Evolutionary conservation across 2,329 filamentous ascomycete genomes (phyloP).

Genomic region (Allantophomopsis cytisporea): DNA sequence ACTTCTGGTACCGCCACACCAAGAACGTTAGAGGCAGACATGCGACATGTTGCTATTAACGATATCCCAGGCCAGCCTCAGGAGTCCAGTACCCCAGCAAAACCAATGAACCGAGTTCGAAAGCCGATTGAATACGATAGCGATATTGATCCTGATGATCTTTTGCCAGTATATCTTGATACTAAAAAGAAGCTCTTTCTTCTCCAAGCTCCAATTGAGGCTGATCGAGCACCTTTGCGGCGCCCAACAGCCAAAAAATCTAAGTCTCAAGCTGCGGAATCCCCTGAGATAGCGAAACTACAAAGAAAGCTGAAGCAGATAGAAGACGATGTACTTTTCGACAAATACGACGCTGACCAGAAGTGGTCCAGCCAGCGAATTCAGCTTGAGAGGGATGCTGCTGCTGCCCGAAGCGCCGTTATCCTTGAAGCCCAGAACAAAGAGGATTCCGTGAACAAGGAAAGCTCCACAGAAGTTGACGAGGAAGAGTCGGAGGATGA

Average conservation of each 20-base stretch:
- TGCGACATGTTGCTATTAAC: slow-evolving; percentile 10
- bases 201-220: slow-evolving; percentile 35
- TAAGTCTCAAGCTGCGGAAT: slow-evolving; percentile 4
- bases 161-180: slow-evolving; percentile 65
- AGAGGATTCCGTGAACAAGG: slow-evolving; percentile 11
- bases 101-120: background rate
- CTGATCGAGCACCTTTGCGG: slow-evolving; percentile 4
- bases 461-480: slow-evolving; percentile 7
- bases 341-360: slow-evolving; percentile 48
- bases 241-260: slow-evolving; percentile 5
- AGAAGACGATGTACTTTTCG: slow-evolving; percentile 66
- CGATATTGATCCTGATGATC: slow-evolving; percentile 61
- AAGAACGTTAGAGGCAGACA: slow-evolving; percentile 13
- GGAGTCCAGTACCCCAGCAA: too few relatives aligned
- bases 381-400: slow-evolving; percentile 46
- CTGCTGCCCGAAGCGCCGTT: slow-evolving; percentile 28
- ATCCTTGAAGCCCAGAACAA: slow-evolving; percentile 13
- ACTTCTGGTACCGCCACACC: slow-evolving; percentile 18
- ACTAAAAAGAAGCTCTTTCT: slow-evolving; percentile 57
- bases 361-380: slow-evolving; percentile 49
- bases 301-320: slow-evolving; percentile 64
- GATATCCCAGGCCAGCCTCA: too few relatives aligned
- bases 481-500: slow-evolving; percentile 25
- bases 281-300: slow-evolving; percentile 44
- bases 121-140: slow-evolving; percentile 39